These are phyloP conservation scores for Monilinia fructigena DNA, from an alignment of 2,329 filamentous ascomycete genomes.

Conservation along the genomic window DNA sequence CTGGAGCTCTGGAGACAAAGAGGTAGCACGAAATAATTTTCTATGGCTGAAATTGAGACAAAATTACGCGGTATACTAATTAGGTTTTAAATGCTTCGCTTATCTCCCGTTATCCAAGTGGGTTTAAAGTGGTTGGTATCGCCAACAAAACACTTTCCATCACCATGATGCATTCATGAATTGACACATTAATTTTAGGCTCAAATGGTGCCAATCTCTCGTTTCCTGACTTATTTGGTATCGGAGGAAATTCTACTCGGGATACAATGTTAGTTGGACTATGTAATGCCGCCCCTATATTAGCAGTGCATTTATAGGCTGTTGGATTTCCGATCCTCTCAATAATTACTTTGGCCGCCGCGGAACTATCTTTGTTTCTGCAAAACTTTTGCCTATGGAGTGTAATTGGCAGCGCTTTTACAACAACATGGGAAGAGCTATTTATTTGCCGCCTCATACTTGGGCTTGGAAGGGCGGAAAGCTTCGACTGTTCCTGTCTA, in stretches of 20 bases:
- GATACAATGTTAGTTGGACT: slow-evolving; percentile 59
- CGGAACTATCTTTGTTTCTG: slow-evolving; percentile 62
- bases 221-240: slow-evolving; percentile 48
- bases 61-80: not conserved
- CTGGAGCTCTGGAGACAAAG: too few relatives aligned
- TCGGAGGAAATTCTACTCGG: slow-evolving; percentile 42
- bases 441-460: slow-evolving; percentile 56
- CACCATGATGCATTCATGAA: not conserved
- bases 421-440: slow-evolving; percentile 59
- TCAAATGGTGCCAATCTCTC: slow-evolving; percentile 50
- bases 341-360: slow-evolving; percentile 60
- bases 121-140: not conserved
- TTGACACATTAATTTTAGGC: slow-evolving; percentile 41
- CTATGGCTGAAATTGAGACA: not conserved
- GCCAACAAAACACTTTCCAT: not conserved
- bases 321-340: slow-evolving; percentile 60
- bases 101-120: not conserved
- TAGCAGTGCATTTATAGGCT: slow-evolving; percentile 41
- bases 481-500: slow-evolving; percentile 51
- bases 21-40: too few relatives aligned
- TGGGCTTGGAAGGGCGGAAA: slow-evolving; percentile 58
- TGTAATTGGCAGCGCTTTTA: slow-evolving; percentile 58
- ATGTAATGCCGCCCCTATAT: slow-evolving; percentile 51
- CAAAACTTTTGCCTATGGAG: slow-evolving; percentile 60
- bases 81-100: not conserved